Base-by-base conservation (phyloP, 148 eudicot species). In the Amaranthus cruentus region DNA sequence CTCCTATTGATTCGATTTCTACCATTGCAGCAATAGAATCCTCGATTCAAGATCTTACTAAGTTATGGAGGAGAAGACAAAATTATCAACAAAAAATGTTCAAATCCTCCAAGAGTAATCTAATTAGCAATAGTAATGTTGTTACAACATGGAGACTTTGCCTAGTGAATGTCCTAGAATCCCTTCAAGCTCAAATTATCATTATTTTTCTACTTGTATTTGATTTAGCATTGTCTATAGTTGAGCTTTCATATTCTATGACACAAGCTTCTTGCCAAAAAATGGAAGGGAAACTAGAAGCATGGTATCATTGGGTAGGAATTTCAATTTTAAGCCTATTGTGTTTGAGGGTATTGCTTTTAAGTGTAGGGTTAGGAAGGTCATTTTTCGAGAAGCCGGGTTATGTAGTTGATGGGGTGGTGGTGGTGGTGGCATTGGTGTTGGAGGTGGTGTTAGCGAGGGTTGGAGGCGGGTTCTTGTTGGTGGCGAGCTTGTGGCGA, bases 401-500 rank as follows among this genome's bases (percentile, higher is more conserved):
- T 12, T 78, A 78, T 62, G 81, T 83, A 4, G 65, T 83, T 54
- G 88, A 85, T 63, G 84, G 82, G 12, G 77, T 73, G 69, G 86
- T 76, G 21, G 75, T 85, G 51, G 73, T 54, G 67, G 80, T 72
- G 61, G 84, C 86, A 13, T 72, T 85, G 78, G 55, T 85, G 53
- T 70, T 83, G 69, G 88, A 85, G 50, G 49, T 55, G 10, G 83
- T 71, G 56, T 62, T 83, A 77, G 79, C 64, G 66, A 81, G 53
- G 52, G 55, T 64, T 8, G 86, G 88, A 42, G 86, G 86, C 9
- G 88, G 88, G 1, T 76, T 85, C 81, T 47, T 83, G 49, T 79
- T 83, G 75, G 83, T 85, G 74, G 86, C 81, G 75, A 83, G 86
- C 76, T 71, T 85, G 61, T 85, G 86, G 84, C 75, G 88, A 13